phyloP scores from a whole-genome alignment of 257 asterid species.

The Leonotis leonurus region DNA sequence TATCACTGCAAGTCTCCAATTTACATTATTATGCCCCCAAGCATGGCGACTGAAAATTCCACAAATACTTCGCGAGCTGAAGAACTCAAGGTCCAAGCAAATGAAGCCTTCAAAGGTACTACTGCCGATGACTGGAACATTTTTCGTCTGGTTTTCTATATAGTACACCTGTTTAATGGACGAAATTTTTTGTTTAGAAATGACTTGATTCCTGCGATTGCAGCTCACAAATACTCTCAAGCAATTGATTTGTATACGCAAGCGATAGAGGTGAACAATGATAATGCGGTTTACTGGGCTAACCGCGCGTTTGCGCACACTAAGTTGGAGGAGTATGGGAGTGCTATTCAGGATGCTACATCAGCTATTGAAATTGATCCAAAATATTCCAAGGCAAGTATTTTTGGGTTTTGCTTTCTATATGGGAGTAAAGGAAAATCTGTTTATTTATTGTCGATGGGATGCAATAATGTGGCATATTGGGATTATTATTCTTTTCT shows the following conservation, averaged over 20 bases:
- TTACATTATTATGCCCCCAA: slow-evolving; percentile 54
- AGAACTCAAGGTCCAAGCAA: slow-evolving; percentile 69
- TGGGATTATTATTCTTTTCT: slow-evolving; percentile 1
- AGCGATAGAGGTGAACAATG: slow-evolving; percentile 64
- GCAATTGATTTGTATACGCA: slow-evolving; percentile 89
- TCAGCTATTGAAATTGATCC: slow-evolving; percentile 83
- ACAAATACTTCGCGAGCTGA: slow-evolving; percentile 52
- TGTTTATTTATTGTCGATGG: not conserved
- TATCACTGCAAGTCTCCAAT: slow-evolving; percentile 5
- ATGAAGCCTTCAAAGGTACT: slow-evolving; percentile 94
- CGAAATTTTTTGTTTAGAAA: not conserved
- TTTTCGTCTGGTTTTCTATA: not conserved
- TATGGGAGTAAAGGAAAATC: not conserved
- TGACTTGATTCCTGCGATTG: slow-evolving; percentile 15
- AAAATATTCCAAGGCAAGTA: slow-evolving; percentile 69
- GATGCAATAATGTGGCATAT: slow-evolving; percentile 1
- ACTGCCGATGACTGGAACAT: not conserved
- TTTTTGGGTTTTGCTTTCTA: not conserved
- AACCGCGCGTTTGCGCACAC: slow-evolving; percentile 95
- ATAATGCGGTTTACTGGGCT: slow-evolving; percentile 93
- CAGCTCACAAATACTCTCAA: slow-evolving; percentile 81
- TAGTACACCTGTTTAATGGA: not conserved
- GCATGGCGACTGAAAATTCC: slow-evolving; percentile 63
- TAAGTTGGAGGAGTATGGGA: slow-evolving; percentile 94
- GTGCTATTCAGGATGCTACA: slow-evolving; percentile 89